Evolutionary conservation across 306 rosid species (phyloP), one percentile per base, ranked within the genome.

Genomic region (Trifolium dubium): DNA sequence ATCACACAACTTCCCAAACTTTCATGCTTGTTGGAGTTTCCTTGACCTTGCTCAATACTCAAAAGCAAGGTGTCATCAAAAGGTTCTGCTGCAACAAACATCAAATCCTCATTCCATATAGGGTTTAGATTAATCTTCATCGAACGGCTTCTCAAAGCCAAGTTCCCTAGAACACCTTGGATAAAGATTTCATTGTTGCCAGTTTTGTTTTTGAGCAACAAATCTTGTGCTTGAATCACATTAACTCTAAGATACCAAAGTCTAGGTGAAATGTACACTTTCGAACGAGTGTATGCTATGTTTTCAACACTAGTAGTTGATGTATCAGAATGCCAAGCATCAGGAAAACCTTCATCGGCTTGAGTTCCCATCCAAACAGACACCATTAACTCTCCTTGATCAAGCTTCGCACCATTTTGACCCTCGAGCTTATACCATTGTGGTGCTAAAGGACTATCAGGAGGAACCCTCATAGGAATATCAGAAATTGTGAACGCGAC

Each of bases 321-420:
- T 18, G 81, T 59, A 81, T 81, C 81, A 2, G 74, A 71, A 67
- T 81, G 84, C 73, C 77, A 76, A 46, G 81, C 84, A 49, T 81
- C 78, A 3, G 81, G 66, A 58, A 81, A 81, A 44, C 71, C 56
- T 53, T 81, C 81, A 56, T 81, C 89, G 4, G 87, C 89, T 4
- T 86, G 89, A 64, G 89, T 81, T 32, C 89, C 89, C 80, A 86
- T 83, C 89, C 89, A 86, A 47, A 81, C 78, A 35, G 87, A 78
- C 15, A 83, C 70, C 85, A 83, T 86, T 64, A 86, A 50, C 67
- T 83, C 89, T 63, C 75, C 84, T 15, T 40, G n/a, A 66, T 29
- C 28, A 55, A 66, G 47, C 75, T 73, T 72, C 58, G 4, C 78
- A 69, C 41, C 67, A 5, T 55, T 69, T 29, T 29, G 47, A 49